Evolutionary conservation across 108 stramenopile species (phyloP).

Genomic region (Licmophora abbreviata): DNA sequence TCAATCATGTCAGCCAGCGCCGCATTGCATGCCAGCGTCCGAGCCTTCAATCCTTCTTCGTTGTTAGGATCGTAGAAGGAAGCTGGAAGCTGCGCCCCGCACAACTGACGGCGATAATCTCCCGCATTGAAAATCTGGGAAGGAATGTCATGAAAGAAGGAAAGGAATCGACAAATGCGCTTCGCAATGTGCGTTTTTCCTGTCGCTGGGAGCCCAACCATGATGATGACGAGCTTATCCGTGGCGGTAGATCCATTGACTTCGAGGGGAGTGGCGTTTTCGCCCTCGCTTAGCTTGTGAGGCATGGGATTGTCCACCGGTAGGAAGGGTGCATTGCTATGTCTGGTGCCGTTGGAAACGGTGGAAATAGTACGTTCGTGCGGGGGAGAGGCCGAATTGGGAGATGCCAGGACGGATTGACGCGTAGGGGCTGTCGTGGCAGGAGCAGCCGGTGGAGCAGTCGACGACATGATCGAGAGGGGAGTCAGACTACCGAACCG

Average conservation of each 20-base stretch:
- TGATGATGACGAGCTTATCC: constrained; percentile 91
- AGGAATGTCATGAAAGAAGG: constrained; percentile 87
- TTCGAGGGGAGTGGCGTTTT: constrained; percentile 84
- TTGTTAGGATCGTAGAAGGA: constrained; percentile 92
- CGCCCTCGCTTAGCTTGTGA: constrained; percentile 75
- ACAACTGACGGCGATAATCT: constrained; percentile 83
- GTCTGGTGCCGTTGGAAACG: no score
- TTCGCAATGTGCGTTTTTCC: constrained; percentile 97
- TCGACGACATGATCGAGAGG: no score
- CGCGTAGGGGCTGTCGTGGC: no score
- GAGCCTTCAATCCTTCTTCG: constrained; percentile 40
- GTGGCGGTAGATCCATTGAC: constrained; percentile 73
- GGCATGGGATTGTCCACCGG: constrained; percentile 69
- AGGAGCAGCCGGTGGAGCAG: no score
- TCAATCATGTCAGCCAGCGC: constrained; percentile 84
- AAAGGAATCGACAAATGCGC: constrained; percentile 87
- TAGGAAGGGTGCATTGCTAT: not conserved
- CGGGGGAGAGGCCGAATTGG: no score
- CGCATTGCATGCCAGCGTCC: constrained; percentile 70
- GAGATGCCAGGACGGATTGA: no score
- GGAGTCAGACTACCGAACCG: no score
- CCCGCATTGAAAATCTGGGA: constrained; percentile 92
- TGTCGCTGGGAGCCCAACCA: constrained; percentile 95
- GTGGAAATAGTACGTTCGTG: no score
- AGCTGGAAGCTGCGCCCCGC: constrained; percentile 68